These are phyloP conservation scores for Gymnopilus junonius DNA, from an alignment of 768 basidiomycete genomes.

Conservation along the genomic window DNA sequence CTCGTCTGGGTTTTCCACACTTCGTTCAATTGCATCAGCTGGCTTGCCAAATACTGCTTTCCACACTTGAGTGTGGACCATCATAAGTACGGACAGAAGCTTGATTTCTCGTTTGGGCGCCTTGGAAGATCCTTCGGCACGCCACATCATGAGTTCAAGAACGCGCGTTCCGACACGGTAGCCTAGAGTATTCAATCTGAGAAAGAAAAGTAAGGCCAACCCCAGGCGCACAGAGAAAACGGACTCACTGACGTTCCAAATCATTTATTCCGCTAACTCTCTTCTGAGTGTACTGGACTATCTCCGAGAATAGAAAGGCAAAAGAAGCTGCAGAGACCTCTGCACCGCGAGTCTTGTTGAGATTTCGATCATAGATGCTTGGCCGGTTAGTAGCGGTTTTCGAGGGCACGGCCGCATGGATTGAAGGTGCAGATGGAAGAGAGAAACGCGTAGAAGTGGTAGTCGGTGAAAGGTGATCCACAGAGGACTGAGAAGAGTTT, in stretches of 20 bases:
- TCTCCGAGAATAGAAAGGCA: slow-evolving; percentile 90
- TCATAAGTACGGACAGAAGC: slow-evolving; percentile 90
- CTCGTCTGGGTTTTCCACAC: slow-evolving; percentile 96
- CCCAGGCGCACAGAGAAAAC: background rate
- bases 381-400: slow-evolving; percentile 54
- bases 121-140: slow-evolving; percentile 76
- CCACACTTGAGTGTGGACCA: slow-evolving; percentile 95
- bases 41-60: slow-evolving; percentile 91
- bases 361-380: slow-evolving; percentile 86
- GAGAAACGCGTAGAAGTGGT: slow-evolving; percentile 73
- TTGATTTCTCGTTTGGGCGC: slow-evolving; percentile 93
- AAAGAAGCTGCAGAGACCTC: slow-evolving; percentile 88
- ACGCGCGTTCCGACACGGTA: slow-evolving; percentile 90
- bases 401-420: slow-evolving; percentile 42
- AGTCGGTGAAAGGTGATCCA: slow-evolving; percentile 59
- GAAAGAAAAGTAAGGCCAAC: slow-evolving; percentile 5
- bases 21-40: slow-evolving; percentile 95
- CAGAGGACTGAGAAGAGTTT: slow-evolving; percentile 54
- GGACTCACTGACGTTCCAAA: slow-evolving; percentile 82
- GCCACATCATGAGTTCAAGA: slow-evolving; percentile 86
- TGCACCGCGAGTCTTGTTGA: slow-evolving; percentile 83
- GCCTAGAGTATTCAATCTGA: slow-evolving; percentile 88
- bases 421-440: slow-evolving; percentile 58
- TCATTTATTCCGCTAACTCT: slow-evolving; percentile 94
- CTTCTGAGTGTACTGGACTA: slow-evolving; percentile 96